Base-by-base conservation (phyloP, 2,329 filamentous ascomycete species). In the Xylaria sp. region DNA sequence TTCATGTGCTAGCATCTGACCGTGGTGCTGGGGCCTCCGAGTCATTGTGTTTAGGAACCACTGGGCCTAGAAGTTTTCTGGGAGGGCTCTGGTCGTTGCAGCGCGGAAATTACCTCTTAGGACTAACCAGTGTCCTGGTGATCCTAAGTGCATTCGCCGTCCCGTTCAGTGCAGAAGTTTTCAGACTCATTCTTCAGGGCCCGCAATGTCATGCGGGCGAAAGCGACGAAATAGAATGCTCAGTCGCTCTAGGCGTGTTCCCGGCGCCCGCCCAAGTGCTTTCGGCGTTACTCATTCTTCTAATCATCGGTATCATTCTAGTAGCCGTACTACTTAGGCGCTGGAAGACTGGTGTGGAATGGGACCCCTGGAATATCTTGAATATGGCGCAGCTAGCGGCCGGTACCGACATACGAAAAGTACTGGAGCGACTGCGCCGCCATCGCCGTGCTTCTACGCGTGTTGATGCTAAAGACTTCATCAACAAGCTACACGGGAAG, bases 31-130 rank as follows among this genome's bases (percentile, higher is more conserved):
- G 73, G 0, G 84, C 83, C 0, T 71, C 73, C 0, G 79, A 84
- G 38, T 84, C 83, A 0, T 72, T 85, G 20, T 81, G 79, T 10
- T 76, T 84, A 5, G 77, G 81, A 61, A 84, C 83, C 44, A 76
- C 76, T 9, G 81, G 83, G 0, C 69, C 80, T 59, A 75, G 76
- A 57, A 79, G 78, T 9, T 73, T 84, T 7, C 40, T 79, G 0
- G 73, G 76, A 0, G 81, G 82, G 0, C 71, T 81, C n/a, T 68
- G 74, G 36, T 75, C 78, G 0, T 70, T 83, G 0, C 40, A 76
- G 1, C 76, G 78, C 36, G 79, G 79, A 1, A 78, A 82, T 26
- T 65, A 79, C 1, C 74, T 83, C 0, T 79, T 81, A 1, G 76
- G 79, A 54, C 66, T 83, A 9, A 82, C 81, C 0, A 81, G 80